phyloP scores from a whole-genome alignment of 352 stramenopile species.

The Peronosclerospora sorghi region DNA sequence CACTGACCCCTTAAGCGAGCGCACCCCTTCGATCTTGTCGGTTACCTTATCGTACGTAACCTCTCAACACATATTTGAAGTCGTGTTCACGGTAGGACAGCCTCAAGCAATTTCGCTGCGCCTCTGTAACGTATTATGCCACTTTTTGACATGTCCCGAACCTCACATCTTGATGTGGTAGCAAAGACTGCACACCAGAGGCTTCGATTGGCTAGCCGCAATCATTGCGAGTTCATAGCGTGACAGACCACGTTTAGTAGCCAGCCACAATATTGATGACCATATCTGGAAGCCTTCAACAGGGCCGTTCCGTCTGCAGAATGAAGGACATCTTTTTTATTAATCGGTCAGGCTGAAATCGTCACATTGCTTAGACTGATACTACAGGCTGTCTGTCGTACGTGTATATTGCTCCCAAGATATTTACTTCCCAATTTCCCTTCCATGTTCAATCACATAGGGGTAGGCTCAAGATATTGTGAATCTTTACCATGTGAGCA shows the following conservation, averaged over 20 bases:
- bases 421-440: too few relatives aligned
- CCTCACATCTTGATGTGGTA: background rate
- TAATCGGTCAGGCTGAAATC: too few relatives aligned
- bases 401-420: too few relatives aligned
- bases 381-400: too few relatives aligned
- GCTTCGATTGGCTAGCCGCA: too few relatives aligned
- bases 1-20: background rate
- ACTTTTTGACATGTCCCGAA: background rate
- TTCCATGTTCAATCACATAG: too few relatives aligned
- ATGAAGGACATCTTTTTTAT: too few relatives aligned
- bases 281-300: background rate
- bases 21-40: background rate
- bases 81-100: background rate
- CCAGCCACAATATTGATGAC: background rate
- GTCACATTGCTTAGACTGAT: too few relatives aligned
- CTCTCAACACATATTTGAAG: background rate
- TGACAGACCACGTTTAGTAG: too few relatives aligned
- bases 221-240: too few relatives aligned
- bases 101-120: background rate
- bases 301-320: background rate
- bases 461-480: too few relatives aligned
- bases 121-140: background rate
- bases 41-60: slow-evolving; percentile 1
- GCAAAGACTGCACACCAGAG: background rate
- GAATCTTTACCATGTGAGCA: too few relatives aligned